Percentiles rank a stretch among this genome's conserved stretches.
phyloP scores from a whole-genome alignment of 805 yeast genomes.

The Yarrowia porcina region DNA sequence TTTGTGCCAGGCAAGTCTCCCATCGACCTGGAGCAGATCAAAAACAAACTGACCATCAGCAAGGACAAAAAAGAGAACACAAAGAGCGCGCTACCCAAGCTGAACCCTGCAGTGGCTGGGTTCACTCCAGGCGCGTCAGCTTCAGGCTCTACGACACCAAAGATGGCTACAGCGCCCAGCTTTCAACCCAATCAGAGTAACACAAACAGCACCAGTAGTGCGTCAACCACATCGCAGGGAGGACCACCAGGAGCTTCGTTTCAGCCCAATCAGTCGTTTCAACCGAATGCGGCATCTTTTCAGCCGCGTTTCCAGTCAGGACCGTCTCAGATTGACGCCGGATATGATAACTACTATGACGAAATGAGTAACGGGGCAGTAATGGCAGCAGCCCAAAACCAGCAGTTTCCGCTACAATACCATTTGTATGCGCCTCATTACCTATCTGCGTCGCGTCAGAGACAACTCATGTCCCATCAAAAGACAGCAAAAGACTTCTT shows the following conservation, averaged over 20 bases:
- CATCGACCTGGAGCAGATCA: constrained; percentile 18
- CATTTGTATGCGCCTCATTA: constrained; percentile 25
- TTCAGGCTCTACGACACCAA: neutral
- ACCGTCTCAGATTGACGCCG: neutral
- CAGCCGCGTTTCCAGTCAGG: neutral
- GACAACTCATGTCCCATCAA: constrained; percentile 66
- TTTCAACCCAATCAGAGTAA: neutral
- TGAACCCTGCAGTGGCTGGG: constrained; percentile 4
- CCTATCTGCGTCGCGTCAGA: constrained; percentile 42
- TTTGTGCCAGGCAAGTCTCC: constrained; percentile 7
- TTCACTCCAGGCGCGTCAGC: constrained; percentile 7
- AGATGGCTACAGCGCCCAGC: neutral
- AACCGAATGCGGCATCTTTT: neutral
- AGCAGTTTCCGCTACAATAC: constrained; percentile 17
- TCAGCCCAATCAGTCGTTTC: neutral
- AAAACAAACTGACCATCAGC: constrained; percentile 24
- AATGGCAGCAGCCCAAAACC: constrained; percentile 23
- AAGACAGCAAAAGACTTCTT: constrained; percentile 67
- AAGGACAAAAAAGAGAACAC: constrained; percentile 13
- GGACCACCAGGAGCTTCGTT: neutral
- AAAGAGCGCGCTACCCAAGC: neutral
- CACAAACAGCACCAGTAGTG: neutral
- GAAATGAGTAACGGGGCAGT: constrained; percentile 20
- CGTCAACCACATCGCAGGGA: neutral
- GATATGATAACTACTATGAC: constrained; percentile 10